phyloP scores from a whole-genome alignment of 2,329 filamentous ascomycete genomes.

The Xylaria sp. region DNA sequence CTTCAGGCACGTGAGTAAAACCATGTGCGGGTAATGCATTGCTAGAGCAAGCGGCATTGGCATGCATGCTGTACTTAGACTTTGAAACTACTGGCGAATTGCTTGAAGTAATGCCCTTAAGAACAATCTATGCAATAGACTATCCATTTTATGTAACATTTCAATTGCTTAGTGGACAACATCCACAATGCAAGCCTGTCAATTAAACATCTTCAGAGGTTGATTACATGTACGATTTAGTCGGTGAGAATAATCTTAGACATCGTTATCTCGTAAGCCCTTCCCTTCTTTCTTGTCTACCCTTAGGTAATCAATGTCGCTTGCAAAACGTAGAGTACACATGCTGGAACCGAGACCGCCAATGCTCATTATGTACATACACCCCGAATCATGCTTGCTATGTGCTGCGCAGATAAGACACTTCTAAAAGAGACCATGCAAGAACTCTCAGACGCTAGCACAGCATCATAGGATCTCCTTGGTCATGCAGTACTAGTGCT shows the following conservation, averaged over 20 bases:
- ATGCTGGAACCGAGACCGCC: slow-evolving; percentile 1
- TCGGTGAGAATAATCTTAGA: neutral
- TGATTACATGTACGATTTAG: neutral
- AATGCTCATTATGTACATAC: slow-evolving; percentile 23
- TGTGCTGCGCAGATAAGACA: neutral
- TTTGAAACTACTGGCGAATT: neutral
- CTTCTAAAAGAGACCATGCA: neutral
- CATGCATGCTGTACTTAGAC: neutral
- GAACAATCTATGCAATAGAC: neutral
- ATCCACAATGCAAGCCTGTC: neutral
- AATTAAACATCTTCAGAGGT: neutral
- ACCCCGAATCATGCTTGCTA: slow-evolving; percentile 11
- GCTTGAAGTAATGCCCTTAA: neutral
- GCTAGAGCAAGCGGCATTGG: too few relatives aligned
- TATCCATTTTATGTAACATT: neutral
- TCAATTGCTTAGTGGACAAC: neutral
- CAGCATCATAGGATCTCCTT: slow-evolving; percentile 45
- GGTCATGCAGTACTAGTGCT: slow-evolving; percentile 39
- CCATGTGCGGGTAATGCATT: too few relatives aligned
- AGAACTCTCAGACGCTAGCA: slow-evolving; percentile 29
- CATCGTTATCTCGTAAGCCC: slow-evolving; percentile 7
- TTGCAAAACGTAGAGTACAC: slow-evolving; percentile 19
- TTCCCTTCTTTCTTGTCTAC: slow-evolving; percentile 17
- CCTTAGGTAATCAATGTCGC: slow-evolving; percentile 4
- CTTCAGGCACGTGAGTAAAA: too few relatives aligned